Base-by-base conservation (phyloP, 495 filamentous ascomycete species). In the Lasiosphaeria miniovina region DNA sequence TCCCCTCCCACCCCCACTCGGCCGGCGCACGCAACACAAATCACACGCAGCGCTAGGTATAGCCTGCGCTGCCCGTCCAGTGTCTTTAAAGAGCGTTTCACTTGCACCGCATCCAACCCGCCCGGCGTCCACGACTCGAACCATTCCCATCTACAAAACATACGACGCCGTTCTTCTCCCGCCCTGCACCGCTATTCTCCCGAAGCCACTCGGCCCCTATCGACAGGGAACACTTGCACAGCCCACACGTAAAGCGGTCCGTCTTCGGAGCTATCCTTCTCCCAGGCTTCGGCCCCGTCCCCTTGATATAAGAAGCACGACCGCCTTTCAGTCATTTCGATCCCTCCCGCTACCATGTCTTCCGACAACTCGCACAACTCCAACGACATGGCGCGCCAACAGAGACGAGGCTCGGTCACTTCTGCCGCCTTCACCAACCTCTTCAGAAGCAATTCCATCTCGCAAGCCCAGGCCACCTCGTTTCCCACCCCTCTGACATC, bases 401-500 rank as follows among this genome's bases (percentile, higher is more conserved):
- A 66, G 56, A 57, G 84, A 61, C 82, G 84, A 63, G 73, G 78
- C 60, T 85, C 83, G 33, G 65, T 85, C 64, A 82, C 81, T 50
- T 74, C 78, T 32, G 75, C 77, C 53, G 79, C 81, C 55, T 74
- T 86, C 65, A 77, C 73, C 58, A 81, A 75, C 65, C 74, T 86
- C 55, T 84, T 86, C 64, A 71, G 80, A 58, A 77, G 71, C 62
- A 82, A 80, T 62, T 79, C 77, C 31, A 70, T 68, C 34, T 68
- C 78, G 4, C 64, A 72, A 15, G 63, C 68, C 62, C 62, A 72
- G 60, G 75, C 73, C 65, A 68, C 67, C 52, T 68, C 74, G 52
- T 80, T 82, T 57, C 81, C 89, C 32, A 82, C 85, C 60, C 84
- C 90, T 52, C 87, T 90, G 65, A 79, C 84, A 4, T 82, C 84